phyloP scores from a whole-genome alignment of 495 filamentous ascomycete species.

The Talaromyces wortmannii region DNA sequence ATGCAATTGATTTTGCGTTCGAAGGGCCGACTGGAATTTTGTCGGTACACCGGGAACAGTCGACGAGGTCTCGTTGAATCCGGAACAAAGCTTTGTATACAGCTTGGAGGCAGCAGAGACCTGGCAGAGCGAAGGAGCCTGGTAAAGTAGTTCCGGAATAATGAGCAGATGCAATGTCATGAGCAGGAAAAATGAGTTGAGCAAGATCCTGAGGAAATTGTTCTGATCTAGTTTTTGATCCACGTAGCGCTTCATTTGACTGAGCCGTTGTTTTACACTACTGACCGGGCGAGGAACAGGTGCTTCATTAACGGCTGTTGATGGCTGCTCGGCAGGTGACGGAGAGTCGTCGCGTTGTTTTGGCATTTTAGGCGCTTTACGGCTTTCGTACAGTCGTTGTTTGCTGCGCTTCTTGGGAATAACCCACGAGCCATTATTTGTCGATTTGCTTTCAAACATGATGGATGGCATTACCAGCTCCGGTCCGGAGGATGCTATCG shows the following conservation, averaged over 20 bases:
- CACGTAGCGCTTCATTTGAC: background rate
- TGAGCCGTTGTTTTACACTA: background rate
- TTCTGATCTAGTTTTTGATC: background rate
- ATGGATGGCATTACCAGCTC: slow-evolving; percentile 43
- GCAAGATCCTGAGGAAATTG: slow-evolving; percentile 13
- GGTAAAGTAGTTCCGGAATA: slow-evolving; percentile 33
- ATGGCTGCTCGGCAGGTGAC: background rate
- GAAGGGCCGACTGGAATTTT: background rate
- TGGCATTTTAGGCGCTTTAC: slow-evolving; percentile 13
- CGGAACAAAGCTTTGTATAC: slow-evolving; percentile 27
- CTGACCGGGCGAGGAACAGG: background rate
- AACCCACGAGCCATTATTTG: slow-evolving; percentile 33
- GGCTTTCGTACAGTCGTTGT: slow-evolving; percentile 16
- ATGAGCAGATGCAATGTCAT: slow-evolving; percentile 30
- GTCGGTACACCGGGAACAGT: background rate
- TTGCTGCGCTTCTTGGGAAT: slow-evolving; percentile 20
- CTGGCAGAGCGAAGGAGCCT: slow-evolving; percentile 24
- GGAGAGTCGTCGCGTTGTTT: background rate
- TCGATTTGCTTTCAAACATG: slow-evolving; percentile 20
- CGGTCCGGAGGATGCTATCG: slow-evolving; percentile 26
- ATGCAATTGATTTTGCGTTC: slow-evolving; percentile 15
- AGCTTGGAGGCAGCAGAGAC: slow-evolving; percentile 17
- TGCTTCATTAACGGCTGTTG: background rate
- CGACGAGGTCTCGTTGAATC: background rate
- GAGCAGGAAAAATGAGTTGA: slow-evolving; percentile 26